Evolutionary conservation across 108 stramenopile genomes (phyloP).

Genomic region (Asterionellopsis glacialis): DNA sequence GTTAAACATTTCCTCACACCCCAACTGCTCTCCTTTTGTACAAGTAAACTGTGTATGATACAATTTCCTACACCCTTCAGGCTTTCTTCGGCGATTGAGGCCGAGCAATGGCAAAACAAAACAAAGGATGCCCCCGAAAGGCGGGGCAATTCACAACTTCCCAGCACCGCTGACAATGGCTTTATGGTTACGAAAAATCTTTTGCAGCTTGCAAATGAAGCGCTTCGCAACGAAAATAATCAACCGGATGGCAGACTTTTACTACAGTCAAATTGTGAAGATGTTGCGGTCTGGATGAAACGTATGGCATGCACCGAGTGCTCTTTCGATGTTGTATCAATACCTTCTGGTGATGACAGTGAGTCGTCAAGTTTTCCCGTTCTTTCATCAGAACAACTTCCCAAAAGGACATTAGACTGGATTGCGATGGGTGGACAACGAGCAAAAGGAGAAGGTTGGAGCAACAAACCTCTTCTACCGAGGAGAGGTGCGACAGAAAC

Average conservation of each 20-base stretch:
- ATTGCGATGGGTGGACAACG: conserved; percentile 51
- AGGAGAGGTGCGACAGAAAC: conserved; percentile 52
- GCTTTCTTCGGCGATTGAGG: conserved; percentile 14
- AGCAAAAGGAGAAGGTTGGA: conserved; percentile 57
- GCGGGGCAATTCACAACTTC: conserved; percentile 63
- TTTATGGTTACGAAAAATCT: conserved; percentile 8
- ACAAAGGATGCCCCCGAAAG: conserved; percentile 11
- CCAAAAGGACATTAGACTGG: conserved; percentile 56
- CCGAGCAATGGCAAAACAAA: too few relatives aligned
- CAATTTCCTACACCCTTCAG: conserved; percentile 59
- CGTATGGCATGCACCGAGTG: conserved; percentile 16
- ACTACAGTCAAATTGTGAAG: conserved; percentile 52
- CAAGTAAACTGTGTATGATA: conserved; percentile 16
- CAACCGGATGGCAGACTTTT: conserved; percentile 19
- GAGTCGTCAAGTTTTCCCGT: not conserved
- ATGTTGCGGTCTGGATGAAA: conserved; percentile 47
- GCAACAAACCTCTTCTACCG: conserved; percentile 45
- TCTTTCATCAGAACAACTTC: not conserved
- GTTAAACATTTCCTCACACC: too few relatives aligned
- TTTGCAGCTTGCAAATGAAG: not conserved
- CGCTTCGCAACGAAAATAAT: not conserved
- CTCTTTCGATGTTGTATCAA: not conserved
- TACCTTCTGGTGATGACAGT: not conserved
- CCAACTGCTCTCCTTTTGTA: too few relatives aligned
- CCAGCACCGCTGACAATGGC: conserved; percentile 15